phyloP scores from a whole-genome alignment of 2,329 filamentous ascomycete genomes.

The Arthrobotrys entomopaga region DNA sequence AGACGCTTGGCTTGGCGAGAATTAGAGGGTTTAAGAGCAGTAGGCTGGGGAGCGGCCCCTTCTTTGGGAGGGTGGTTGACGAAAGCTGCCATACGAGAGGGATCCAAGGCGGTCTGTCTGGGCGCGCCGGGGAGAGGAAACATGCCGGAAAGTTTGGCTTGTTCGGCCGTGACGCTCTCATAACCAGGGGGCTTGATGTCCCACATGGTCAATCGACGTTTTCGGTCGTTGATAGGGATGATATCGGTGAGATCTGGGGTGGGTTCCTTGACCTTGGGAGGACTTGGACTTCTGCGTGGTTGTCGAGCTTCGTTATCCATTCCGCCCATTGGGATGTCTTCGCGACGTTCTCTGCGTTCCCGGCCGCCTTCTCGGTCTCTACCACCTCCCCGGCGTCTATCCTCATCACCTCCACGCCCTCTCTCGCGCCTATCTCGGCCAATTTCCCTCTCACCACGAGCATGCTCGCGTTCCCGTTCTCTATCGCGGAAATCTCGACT shows the following conservation, averaged over 20 bases:
- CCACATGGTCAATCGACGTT: conserved; percentile 96
- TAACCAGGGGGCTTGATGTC: conserved; percentile 99
- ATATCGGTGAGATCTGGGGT: conserved; percentile 93
- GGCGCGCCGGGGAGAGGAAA: conserved; percentile 96
- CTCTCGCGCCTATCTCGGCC: conserved; percentile 75
- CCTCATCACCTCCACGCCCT: conserved; percentile 58
- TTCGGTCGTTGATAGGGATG: conserved; percentile 82
- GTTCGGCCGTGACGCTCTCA: conserved; percentile 96
- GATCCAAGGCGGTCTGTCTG: conserved; percentile 93
- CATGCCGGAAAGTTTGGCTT: conserved; percentile 97
- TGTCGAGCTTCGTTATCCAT: conserved; percentile 65
- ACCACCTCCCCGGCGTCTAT: conserved; percentile 67
- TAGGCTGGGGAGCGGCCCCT: conserved; percentile 67
- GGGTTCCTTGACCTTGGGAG: conserved; percentile 91
- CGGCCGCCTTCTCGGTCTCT: conserved; percentile 64
- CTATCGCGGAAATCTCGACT: conserved; percentile 75
- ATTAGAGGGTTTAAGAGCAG: conserved; percentile 90
- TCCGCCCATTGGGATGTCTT: conserved; percentile 56
- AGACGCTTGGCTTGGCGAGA: conserved; percentile 94
- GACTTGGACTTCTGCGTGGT: conserved; percentile 78
- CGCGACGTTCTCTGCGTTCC: conserved; percentile 67
- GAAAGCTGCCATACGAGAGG: conserved; percentile 90
- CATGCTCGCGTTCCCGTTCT: conserved; percentile 79
- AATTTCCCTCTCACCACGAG: conserved; percentile 63
- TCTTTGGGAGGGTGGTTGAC: conserved; percentile 89